Base-by-base conservation (phyloP, 345 rosid species). In the Xanthoceras sorbifolium region DNA sequence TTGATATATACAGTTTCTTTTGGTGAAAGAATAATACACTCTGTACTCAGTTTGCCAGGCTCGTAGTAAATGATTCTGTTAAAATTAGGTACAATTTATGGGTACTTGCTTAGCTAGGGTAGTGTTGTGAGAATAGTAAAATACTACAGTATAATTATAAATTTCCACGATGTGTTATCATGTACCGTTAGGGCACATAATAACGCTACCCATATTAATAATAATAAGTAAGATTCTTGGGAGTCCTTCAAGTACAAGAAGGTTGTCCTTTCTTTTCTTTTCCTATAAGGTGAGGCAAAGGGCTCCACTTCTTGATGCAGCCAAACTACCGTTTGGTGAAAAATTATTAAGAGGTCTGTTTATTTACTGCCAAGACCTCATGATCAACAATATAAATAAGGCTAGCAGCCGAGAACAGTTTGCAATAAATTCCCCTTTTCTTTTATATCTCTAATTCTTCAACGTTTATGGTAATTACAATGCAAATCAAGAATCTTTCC, bases 291-390 rank as follows among this genome's bases (percentile, higher is more conserved):
- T 8, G 57, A 38, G 68, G 57, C 68, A 31, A 72, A 36, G 50
- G 66, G 63, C 59, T 54, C 36, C 74, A 20, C 59, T n/a, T 54
- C 28, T 26, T 7, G 72, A 40, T 52, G 54, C 70, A 63, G 50
- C 57, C 71, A 32, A 36, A 46, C n/a, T n/a, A n/a, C 42, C 59
- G 23, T 18, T 63, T 11, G 64, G 54, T 31, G 52, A 31, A 34
- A 34, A 50, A 1, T 20, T 23, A 25, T 54, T 1, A 64, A 55
- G 18, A 46, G 52, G 15, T 15, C 17, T 17, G 28, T 22, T 15
- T 34, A 0, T 22, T 67, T 48, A 23, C 62, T 29, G 50, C 14
- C 36, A 60, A 14, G 52, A 69, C 48, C 28, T 4, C 52, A 52
- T 6, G 40, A 5, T 23, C 64, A 50, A 32, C 4, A 12, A 11